Evolutionary conservation across 306 rosid genomes (phyloP), one percentile per base, ranked within the genome.

Genomic region (Prunus kanzakura): DNA sequence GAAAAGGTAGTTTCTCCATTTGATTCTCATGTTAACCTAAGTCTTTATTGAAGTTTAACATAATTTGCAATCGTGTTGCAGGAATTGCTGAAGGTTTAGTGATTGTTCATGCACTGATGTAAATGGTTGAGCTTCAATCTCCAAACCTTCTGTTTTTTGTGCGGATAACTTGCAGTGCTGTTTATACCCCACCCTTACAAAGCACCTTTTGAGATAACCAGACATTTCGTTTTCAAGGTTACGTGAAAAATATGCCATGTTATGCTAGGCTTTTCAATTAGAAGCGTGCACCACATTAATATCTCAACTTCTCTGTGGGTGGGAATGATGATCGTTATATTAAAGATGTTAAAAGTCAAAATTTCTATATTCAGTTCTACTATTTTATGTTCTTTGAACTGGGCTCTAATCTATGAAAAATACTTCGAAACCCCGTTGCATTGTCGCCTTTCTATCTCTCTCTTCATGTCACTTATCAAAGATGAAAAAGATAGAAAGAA

Each of bases 11-110:
- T 20, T 7, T 60, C 46, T 50, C 62, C 63, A n/a, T 72, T 11
- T 22, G 50, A 49, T 56, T 38, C 49, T 62, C 20, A 12, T n/a
- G 13, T 25, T 56, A 5, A 49, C 4, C 23, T 14, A 8, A 8
- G 38, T 54, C 56, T 5, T 58, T 32, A 4, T 72, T 27, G 18
- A 72, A 57, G 30, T 62, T 63, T 29, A 29, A 62, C 3, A 2
- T 27, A 46, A 12, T n/a, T 75, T 56, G 13, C 65, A 19, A 27
- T 80, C 69, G 54, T 77, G 76, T 85, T 89, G 80, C 97, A 94
- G 97, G 98, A 94, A 80, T 77, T 90, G 96, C 86, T 91, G 86
- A 94, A 91, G 38, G 97, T 91, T 76, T 91, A 87, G 87, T 63
- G 79, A 75, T 62, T 64, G 75, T 32, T 27, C 52, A 13, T 49